Percentiles rank a stretch among this genome's conserved stretches.
These are phyloP conservation scores for Mortierella antarctica DNA, from an alignment of 192 early-diverging fungal species.

Conservation along the genomic window DNA sequence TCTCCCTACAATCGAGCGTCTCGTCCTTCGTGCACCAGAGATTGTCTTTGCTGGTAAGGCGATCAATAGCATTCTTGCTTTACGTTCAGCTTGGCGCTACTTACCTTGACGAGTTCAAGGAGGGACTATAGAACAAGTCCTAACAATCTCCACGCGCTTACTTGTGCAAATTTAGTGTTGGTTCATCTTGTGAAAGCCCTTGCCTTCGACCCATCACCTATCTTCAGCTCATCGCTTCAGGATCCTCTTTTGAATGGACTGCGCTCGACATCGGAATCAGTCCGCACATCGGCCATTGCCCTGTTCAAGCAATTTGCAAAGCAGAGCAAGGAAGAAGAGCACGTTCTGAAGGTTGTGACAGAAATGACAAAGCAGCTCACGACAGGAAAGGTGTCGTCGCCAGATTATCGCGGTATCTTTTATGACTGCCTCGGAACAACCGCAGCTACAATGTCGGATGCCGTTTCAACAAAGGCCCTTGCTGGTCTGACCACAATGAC, in stretches of 20 bases:
- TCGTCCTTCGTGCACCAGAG: slow-evolving; percentile 90
- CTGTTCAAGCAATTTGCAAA: slow-evolving; percentile 70
- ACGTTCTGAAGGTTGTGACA: slow-evolving; percentile 68
- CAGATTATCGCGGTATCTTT: slow-evolving; percentile 75
- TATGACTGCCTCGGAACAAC: slow-evolving; percentile 67
- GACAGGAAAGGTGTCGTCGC: slow-evolving; percentile 65
- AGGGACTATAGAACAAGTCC: background rate
- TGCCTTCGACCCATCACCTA: slow-evolving; percentile 67
- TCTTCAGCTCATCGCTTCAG: slow-evolving; percentile 73
- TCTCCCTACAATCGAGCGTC: slow-evolving; percentile 72
- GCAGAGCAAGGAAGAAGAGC: slow-evolving; percentile 57
- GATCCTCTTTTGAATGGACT: slow-evolving; percentile 73
- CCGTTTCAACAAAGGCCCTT: slow-evolving; percentile 62
- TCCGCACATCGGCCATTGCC: slow-evolving; percentile 64
- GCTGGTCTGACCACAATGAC: slow-evolving; percentile 74
- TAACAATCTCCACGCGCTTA: background rate
- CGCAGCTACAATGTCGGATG: slow-evolving; percentile 48
- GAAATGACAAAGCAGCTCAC: slow-evolving; percentile 71
- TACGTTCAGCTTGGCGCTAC: background rate
- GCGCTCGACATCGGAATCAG: slow-evolving; percentile 70
- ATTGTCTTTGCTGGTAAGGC: slow-evolving; percentile 70
- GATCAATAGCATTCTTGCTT: background rate
- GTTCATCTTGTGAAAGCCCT: slow-evolving; percentile 61
- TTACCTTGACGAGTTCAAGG: background rate
- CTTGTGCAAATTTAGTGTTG: slow-evolving; percentile 56